These are phyloP conservation scores for Aspergillus costaricaensis DNA, from an alignment of 2,329 filamentous ascomycete species.

Conservation along the genomic window DNA sequence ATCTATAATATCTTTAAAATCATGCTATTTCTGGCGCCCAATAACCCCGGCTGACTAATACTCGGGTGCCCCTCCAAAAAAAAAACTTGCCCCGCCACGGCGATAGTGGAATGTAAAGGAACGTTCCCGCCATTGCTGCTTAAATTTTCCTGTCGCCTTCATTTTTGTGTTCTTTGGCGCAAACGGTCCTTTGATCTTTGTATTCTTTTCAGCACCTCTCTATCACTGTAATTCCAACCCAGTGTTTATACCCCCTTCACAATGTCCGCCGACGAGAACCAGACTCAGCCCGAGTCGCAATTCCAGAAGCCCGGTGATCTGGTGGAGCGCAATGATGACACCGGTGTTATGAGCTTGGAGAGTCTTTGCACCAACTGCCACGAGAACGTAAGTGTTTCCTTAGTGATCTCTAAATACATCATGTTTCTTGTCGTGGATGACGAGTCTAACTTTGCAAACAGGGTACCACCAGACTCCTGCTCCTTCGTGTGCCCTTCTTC, in stretches of 20 bases:
- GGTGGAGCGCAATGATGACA: slow-evolving; percentile 43
- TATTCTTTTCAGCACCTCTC: neutral
- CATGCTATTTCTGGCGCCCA: neutral
- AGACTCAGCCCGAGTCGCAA: slow-evolving; percentile 29
- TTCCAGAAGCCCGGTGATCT: slow-evolving; percentile 44
- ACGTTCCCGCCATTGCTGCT: slow-evolving; percentile 27
- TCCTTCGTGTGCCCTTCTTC: slow-evolving; percentile 95
- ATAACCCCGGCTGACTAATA: slow-evolving; percentile 22
- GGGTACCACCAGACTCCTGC: slow-evolving; percentile 82
- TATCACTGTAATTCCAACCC: too few species aligned
- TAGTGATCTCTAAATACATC: too few species aligned
- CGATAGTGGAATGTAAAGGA: slow-evolving; percentile 30
- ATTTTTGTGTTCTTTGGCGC: neutral
- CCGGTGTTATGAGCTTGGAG: slow-evolving; percentile 56
- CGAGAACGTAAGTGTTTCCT: slow-evolving; percentile 65
- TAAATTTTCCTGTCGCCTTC: neutral
- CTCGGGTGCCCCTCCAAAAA: slow-evolving; percentile 26
- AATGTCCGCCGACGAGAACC: slow-evolving; percentile 32
- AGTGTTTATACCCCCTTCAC: slow-evolving; percentile 9
- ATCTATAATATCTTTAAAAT: neutral
- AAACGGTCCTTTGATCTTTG: neutral
- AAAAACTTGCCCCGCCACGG: slow-evolving; percentile 27
- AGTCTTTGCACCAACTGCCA: slow-evolving; percentile 86
- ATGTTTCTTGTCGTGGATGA: neutral
- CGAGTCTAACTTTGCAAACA: slow-evolving; percentile 41